phyloP scores from a whole-genome alignment of 345 rosid genomes.

The Cardamine occulta region DNA sequence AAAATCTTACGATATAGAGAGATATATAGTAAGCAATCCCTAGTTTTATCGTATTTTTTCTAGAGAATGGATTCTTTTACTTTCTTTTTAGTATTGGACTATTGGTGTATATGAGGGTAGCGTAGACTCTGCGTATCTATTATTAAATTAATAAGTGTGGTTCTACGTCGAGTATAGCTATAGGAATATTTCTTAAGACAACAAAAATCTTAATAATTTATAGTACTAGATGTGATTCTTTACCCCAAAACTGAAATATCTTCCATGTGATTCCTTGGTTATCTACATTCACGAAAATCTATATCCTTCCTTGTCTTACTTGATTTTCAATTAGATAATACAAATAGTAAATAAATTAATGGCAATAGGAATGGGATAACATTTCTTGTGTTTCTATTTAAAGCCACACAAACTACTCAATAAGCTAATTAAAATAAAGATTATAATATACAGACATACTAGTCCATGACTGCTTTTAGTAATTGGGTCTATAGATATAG shows the following conservation, averaged over 20 bases:
- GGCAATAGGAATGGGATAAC: constrained; percentile 1
- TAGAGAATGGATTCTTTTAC: constrained; percentile 12
- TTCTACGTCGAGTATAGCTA: constrained; percentile 20
- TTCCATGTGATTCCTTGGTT: constrained; percentile 45
- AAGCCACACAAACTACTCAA: constrained; percentile 4
- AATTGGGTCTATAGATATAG: constrained; percentile 27
- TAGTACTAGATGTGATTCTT: constrained; percentile 24
- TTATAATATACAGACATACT: constrained; percentile 4
- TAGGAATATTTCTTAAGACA: constrained; percentile 12
- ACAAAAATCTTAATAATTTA: constrained; percentile 26
- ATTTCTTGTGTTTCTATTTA: constrained; percentile 2
- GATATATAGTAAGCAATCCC: constrained; percentile 31
- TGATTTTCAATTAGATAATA: constrained; percentile 21
- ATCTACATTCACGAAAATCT: constrained; percentile 41
- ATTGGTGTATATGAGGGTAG: constrained; percentile 28
- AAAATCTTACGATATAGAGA: constrained; percentile 17
- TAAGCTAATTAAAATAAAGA: constrained; percentile 3
- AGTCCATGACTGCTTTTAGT: neutral
- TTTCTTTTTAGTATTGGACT: constrained; percentile 8
- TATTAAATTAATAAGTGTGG: constrained; percentile 5
- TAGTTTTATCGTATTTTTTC: constrained; percentile 22
- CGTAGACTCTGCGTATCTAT: constrained; percentile 32
- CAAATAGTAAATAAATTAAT: neutral
- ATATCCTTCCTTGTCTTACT: constrained; percentile 37
- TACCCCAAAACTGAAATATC: constrained; percentile 25